These are phyloP conservation scores for Candida maris DNA, from an alignment of 805 yeast species.

Conservation along the genomic window DNA sequence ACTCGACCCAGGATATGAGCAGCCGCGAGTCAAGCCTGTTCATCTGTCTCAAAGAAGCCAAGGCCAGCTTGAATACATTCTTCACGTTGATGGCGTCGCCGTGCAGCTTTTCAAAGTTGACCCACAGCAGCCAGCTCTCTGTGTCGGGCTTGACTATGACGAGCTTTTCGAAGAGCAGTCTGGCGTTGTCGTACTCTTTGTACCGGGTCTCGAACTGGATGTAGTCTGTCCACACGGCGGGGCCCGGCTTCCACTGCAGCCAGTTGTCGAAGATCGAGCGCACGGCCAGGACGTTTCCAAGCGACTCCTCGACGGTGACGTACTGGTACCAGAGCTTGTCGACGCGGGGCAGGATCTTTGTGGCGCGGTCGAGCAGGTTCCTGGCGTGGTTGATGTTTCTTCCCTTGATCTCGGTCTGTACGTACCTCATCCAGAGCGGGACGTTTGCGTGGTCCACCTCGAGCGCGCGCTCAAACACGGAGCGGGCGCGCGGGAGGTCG, in stretches of 20 bases:
- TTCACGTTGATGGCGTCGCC: conserved; percentile 48
- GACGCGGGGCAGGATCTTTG: conserved; percentile 67
- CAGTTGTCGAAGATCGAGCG: conserved; percentile 71
- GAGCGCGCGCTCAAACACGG: conserved; percentile 83
- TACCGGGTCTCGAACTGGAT: conserved; percentile 70
- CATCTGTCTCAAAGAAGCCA: conserved; percentile 45
- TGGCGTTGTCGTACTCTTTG: conserved; percentile 44
- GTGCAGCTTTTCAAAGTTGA: conserved; percentile 58
- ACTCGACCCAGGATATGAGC: conserved; percentile 56
- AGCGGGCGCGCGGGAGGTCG: conserved; percentile 75
- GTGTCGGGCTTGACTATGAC: conserved; percentile 50
- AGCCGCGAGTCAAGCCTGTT: conserved; percentile 37
- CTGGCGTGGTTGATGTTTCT: conserved; percentile 84
- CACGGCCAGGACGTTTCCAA: conserved; percentile 59
- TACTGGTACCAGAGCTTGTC: conserved; percentile 87
- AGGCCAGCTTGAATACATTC: conserved; percentile 62
- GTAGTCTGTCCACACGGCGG: conserved; percentile 70
- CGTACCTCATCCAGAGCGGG: conserved; percentile 82
- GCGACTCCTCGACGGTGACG: conserved; percentile 75
- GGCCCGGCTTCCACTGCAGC: conserved; percentile 71
- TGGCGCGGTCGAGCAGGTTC: conserved; percentile 76
- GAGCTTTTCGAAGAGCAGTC: conserved; percentile 56
- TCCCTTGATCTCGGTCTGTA: conserved; percentile 69
- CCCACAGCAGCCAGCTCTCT: conserved; percentile 73
- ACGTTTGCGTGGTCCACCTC: conserved; percentile 71